These are phyloP conservation scores for Lachnellula hyalina DNA, from an alignment of 2,329 filamentous ascomycete genomes.

Conservation along the genomic window DNA sequence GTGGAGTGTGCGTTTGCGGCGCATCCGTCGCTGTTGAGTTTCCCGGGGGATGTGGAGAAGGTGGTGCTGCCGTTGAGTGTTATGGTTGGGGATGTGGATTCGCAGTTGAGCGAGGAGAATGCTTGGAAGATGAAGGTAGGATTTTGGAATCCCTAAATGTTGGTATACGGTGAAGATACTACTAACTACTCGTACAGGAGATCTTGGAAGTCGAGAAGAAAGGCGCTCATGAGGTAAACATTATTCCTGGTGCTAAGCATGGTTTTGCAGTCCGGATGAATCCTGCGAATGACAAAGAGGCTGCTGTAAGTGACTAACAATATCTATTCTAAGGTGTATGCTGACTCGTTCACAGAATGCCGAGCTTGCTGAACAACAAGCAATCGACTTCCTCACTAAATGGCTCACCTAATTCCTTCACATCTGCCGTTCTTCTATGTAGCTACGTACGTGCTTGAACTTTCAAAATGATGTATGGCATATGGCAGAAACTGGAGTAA, in stretches of 20 bases:
- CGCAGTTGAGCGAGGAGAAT: slow-evolving; percentile 30
- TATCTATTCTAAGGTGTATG: no score
- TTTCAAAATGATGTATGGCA: no score
- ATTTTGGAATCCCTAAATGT: neutral
- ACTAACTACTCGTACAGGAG: neutral
- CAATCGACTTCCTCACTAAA: no score
- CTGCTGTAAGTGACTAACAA: slow-evolving; percentile 4
- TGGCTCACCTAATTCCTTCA: no score
- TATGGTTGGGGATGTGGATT: slow-evolving; percentile 41
- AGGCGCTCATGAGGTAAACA: slow-evolving; percentile 30
- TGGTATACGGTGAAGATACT: no score
- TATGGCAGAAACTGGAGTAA: no score
- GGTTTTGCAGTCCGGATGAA: slow-evolving; percentile 37
- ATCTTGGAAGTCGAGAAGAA: slow-evolving; percentile 26
- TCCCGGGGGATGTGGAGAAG: slow-evolving; percentile 41
- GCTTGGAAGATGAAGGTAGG: slow-evolving; percentile 17
- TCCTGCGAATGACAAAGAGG: slow-evolving; percentile 32
- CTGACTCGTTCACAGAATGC: no score
- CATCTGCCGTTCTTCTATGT: no score
- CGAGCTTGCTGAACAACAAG: no score
- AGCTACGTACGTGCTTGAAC: no score
- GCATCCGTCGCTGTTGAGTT: slow-evolving; percentile 43
- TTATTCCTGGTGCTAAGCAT: slow-evolving; percentile 37
- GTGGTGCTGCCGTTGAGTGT: slow-evolving; percentile 40
- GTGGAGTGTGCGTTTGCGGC: slow-evolving; percentile 46